Evolutionary conservation across 306 rosid species (phyloP).

Genomic region (Cucumis cinereus): DNA sequence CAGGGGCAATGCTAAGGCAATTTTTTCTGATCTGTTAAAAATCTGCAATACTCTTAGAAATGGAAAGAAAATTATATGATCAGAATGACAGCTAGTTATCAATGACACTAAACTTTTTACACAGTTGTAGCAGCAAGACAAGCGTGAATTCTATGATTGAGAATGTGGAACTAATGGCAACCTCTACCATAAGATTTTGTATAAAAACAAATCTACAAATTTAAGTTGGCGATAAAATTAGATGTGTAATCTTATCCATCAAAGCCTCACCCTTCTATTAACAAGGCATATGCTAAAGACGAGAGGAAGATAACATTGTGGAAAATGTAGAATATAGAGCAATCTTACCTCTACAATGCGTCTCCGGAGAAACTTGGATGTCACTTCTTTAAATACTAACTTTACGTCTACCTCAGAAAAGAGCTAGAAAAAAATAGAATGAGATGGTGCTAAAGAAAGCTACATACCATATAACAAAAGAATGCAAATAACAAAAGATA

Average conservation of each 20-base stretch:
- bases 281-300: background rate
- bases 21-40: background rate
- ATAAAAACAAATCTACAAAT: background rate
- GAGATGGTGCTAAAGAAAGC: background rate
- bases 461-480: background rate
- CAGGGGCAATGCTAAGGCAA: background rate
- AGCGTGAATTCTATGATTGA: background rate
- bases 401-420: slow-evolving; percentile 92
- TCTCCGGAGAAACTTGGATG: slow-evolving; percentile 68
- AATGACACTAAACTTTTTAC: background rate
- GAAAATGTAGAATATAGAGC: background rate
- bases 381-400: slow-evolving; percentile 86
- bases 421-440: slow-evolving; percentile 30
- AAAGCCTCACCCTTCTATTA: background rate
- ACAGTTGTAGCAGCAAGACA: background rate
- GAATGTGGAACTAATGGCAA: background rate
- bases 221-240: background rate
- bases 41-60: background rate
- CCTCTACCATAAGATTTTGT: background rate
- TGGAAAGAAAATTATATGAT: background rate
- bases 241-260: background rate
- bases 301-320: background rate
- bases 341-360: slow-evolving; percentile 86
- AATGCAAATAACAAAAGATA: background rate
- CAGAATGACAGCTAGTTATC: background rate